phyloP scores from a whole-genome alignment of 116 monocot genomes.

The Trichopus zeylanicus region DNA sequence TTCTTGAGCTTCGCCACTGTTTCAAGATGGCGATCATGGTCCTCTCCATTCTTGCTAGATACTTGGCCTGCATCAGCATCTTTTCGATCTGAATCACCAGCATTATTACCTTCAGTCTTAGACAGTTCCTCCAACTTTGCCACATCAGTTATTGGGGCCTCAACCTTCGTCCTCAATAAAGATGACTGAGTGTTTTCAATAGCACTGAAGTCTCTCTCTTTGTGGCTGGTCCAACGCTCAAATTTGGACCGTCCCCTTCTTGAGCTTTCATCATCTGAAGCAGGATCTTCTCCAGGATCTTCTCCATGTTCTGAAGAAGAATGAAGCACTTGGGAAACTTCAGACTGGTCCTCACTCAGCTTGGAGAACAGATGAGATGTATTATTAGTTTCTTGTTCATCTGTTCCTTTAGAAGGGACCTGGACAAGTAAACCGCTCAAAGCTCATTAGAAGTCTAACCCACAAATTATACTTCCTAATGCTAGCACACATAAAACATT shows the following conservation, averaged over 20 bases:
- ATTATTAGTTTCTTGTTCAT: constrained; percentile 26
- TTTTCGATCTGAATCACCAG: constrained; percentile 24
- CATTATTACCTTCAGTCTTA: constrained; percentile 19
- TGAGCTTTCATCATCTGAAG: constrained; percentile 62
- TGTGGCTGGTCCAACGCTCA: constrained; percentile 92
- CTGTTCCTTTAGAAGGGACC: constrained; percentile 22
- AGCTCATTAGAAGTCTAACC: too few species aligned
- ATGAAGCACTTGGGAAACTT: constrained; percentile 6
- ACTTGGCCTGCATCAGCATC: constrained; percentile 14
- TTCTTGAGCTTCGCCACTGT: constrained; percentile 91
- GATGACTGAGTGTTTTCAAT: constrained; percentile 14
- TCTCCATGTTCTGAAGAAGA: constrained; percentile 24
- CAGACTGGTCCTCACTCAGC: constrained; percentile 15
- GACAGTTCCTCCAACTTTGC: constrained; percentile 10
- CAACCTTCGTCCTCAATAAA: constrained; percentile 24
- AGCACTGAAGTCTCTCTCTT: constrained; percentile 60
- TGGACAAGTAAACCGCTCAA: constrained; percentile 6
- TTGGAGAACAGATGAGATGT: constrained; percentile 8
- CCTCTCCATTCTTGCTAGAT: constrained; percentile 39
- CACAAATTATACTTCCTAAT: background rate
- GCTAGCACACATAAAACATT: background rate
- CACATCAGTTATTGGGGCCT: constrained; percentile 5
- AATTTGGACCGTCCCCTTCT: constrained; percentile 82
- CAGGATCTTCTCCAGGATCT: too few species aligned
- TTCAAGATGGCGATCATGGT: constrained; percentile 62